phyloP scores from a whole-genome alignment of 306 rosid species.

The Hippophae rhamnoides region DNA sequence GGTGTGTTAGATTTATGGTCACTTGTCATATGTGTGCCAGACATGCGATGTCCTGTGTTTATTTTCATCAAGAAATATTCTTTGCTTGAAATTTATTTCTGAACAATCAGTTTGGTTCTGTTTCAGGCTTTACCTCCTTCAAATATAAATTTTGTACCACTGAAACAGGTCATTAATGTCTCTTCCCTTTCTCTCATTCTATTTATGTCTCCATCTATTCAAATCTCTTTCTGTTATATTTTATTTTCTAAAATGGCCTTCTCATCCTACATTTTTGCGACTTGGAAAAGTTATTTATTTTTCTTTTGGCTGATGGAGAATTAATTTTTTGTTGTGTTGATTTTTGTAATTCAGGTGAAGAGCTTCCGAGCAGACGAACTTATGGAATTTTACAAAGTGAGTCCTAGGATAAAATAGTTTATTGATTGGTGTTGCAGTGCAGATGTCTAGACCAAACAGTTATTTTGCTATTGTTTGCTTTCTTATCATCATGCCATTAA shows the following conservation, averaged over 20 bases:
- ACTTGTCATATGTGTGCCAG: not conserved
- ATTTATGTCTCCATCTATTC: not conserved
- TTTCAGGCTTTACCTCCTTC: conserved; percentile 84
- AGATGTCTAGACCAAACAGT: not conserved
- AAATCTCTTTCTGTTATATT: not conserved
- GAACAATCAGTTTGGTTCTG: not conserved
- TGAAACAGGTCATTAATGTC: conserved; percentile 61
- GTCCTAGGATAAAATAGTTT: conserved; percentile 19
- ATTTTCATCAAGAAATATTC: no score
- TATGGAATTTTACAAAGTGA: conserved; percentile 88
- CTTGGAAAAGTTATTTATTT: no score
- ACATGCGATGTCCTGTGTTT: not conserved
- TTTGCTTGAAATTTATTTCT: no score
- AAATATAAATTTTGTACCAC: conserved; percentile 63
- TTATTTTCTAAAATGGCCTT: not conserved
- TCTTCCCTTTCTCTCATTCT: not conserved
- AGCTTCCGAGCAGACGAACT: conserved; percentile 79
- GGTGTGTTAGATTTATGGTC: not conserved
- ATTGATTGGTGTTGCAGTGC: not conserved
- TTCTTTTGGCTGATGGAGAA: no score
- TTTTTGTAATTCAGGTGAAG: conserved; percentile 31
- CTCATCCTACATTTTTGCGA: no score
- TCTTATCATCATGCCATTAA: not conserved
- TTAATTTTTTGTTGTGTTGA: no score
- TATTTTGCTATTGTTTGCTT: not conserved